These are phyloP conservation scores for Casuarina glauca DNA, from an alignment of 306 rosid genomes.

Conservation along the genomic window DNA sequence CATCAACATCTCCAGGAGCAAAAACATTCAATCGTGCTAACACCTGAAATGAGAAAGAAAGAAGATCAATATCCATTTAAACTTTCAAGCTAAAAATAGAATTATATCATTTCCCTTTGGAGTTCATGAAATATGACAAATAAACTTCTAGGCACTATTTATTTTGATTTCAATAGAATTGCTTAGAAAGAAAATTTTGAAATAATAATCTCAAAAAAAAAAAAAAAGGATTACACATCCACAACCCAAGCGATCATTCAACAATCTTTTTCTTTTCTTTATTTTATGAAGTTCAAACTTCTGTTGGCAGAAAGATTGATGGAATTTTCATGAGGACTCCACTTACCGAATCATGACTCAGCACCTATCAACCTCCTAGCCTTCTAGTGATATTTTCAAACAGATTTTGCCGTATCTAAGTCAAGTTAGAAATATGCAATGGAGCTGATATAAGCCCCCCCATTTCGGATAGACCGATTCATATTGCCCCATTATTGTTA, in stretches of 20 bases:
- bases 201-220: not conserved
- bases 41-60: constrained; percentile 52
- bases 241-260: not conserved
- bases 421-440: not conserved
- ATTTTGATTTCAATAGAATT: not conserved
- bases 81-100: not conserved
- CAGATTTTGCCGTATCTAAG: not conserved
- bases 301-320: not conserved
- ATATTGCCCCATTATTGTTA: not conserved
- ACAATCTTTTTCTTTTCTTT: not conserved
- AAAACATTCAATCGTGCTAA: constrained; percentile 78
- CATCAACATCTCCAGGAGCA: constrained; percentile 69
- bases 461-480: not conserved
- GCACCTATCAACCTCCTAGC: not conserved
- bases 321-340: not conserved
- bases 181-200: not conserved
- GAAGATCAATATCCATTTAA: not conserved
- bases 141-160: not conserved
- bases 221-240: not conserved
- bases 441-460: not conserved
- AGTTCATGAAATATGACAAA: not conserved
- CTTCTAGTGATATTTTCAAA: not conserved
- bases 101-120: not conserved
- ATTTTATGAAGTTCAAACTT: not conserved
- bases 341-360: not conserved